Conservation (phyloP, 352 stramenopile genomes). For the Pseudoperonospora humuli region DNA sequence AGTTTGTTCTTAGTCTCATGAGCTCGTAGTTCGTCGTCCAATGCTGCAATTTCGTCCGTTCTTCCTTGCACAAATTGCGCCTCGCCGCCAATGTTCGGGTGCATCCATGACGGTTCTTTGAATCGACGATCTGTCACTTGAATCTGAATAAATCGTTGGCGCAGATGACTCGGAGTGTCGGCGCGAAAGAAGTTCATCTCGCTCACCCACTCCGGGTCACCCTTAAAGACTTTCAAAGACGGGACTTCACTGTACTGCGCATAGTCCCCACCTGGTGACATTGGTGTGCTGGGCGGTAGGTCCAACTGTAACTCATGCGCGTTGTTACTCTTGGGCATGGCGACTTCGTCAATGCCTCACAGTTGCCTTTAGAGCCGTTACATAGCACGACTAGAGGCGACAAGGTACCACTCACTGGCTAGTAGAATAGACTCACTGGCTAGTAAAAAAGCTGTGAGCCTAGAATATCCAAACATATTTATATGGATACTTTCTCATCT, state of each 20-base stretch:
- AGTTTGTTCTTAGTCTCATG: constrained; percentile 31
- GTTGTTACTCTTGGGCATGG: no score
- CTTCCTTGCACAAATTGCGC: constrained; percentile 32
- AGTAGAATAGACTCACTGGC: no score
- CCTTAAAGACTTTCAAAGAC: constrained; percentile 8
- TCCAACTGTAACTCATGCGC: constrained; percentile 9
- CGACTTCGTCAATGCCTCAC: no score
- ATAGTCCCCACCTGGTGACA: constrained; percentile 8
- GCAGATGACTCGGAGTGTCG: constrained; percentile 39
- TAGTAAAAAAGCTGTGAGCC: no score
- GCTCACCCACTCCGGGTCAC: constrained; percentile 14
- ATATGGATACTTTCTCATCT: no score
- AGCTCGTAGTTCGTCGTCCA: constrained; percentile 20
- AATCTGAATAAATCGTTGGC: constrained; percentile 57
- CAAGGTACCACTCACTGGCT: no score
- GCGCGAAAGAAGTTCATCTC: constrained; percentile 31
- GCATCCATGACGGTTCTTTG: constrained; percentile 59
- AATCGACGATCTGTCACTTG: constrained; percentile 50
- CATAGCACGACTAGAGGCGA: no score
- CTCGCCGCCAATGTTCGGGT: constrained; percentile 55
- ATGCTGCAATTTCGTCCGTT: constrained; percentile 24
- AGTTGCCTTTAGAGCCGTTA: no score
- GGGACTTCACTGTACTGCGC: background rate
- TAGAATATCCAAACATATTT: no score
- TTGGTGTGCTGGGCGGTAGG: no score